Conservation (phyloP, 192 early-diverging fungal genomes). For the Physocladia obscura region DNA sequence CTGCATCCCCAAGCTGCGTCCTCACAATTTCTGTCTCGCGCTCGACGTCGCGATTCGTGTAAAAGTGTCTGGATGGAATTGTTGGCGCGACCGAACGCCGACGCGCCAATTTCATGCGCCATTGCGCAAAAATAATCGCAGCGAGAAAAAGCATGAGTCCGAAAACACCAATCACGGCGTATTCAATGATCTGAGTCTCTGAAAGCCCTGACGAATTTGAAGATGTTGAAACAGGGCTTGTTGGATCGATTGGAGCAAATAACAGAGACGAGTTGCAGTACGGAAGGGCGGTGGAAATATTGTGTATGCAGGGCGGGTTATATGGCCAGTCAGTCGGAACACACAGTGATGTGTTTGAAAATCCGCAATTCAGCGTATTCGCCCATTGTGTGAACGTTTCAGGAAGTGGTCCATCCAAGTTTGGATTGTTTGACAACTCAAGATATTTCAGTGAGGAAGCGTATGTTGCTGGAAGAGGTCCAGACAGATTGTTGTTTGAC, state of each 20-base stretch:
- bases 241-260: neutral
- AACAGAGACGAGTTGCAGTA: neutral
- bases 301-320: slow-evolving; percentile 8
- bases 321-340: neutral
- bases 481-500: slow-evolving; percentile 10
- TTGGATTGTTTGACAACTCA: slow-evolving; percentile 8
- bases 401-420: slow-evolving; percentile 5
- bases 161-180: too few species aligned
- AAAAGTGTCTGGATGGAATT: too few species aligned
- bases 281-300: neutral
- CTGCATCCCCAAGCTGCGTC: too few species aligned
- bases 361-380: neutral
- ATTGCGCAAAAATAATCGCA: too few species aligned
- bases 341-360: slow-evolving; percentile 8
- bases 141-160: too few species aligned
- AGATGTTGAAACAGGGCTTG: too few species aligned
- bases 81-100: too few species aligned
- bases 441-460: neutral
- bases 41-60: too few species aligned
- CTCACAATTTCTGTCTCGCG: too few species aligned
- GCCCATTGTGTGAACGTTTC: neutral
- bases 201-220: too few species aligned
- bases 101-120: too few species aligned
- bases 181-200: too few species aligned
- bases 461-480: neutral